Percentiles rank a stretch among this genome's conserved stretches.
phyloP scores from a whole-genome alignment of 148 eudicot genomes.

The Linanthus parryae region DNA sequence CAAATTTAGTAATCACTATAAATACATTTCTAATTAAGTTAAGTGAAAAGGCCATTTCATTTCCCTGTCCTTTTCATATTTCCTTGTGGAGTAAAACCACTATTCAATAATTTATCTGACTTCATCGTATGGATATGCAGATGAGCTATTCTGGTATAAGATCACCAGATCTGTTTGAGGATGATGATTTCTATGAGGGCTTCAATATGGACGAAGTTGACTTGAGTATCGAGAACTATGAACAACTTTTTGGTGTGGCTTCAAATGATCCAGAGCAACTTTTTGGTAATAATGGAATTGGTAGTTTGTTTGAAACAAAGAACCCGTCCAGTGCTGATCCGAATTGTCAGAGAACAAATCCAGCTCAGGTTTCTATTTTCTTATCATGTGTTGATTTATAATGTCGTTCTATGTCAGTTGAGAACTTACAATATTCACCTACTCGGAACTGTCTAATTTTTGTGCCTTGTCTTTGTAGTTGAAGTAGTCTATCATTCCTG shows the following conservation, averaged over 20 bases:
- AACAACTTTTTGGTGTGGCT: constrained; percentile 42
- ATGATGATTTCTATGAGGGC: constrained; percentile 37
- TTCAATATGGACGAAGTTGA: constrained; percentile 45
- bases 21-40: too few species aligned
- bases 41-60: too few species aligned
- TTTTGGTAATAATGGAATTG: constrained; percentile 40
- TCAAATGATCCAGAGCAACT: constrained; percentile 34
- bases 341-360: constrained; percentile 19
- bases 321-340: constrained; percentile 23
- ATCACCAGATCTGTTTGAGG: constrained; percentile 34
- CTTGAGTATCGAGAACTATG: constrained; percentile 45
- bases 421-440: neutral
- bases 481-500: too few species aligned
- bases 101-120: constrained; percentile 5
- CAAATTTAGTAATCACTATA: too few species aligned
- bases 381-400: neutral
- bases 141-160: constrained; percentile 29
- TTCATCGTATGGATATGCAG: constrained; percentile 24
- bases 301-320: constrained; percentile 30
- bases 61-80: too few species aligned
- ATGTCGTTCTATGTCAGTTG: neutral
- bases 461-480: too few species aligned
- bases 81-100: too few species aligned
- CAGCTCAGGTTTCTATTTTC: constrained; percentile 24
- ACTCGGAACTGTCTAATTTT: too few species aligned